phyloP scores from a whole-genome alignment of 305 asterid species.

The Fraxinus xanthoxyloides region DNA sequence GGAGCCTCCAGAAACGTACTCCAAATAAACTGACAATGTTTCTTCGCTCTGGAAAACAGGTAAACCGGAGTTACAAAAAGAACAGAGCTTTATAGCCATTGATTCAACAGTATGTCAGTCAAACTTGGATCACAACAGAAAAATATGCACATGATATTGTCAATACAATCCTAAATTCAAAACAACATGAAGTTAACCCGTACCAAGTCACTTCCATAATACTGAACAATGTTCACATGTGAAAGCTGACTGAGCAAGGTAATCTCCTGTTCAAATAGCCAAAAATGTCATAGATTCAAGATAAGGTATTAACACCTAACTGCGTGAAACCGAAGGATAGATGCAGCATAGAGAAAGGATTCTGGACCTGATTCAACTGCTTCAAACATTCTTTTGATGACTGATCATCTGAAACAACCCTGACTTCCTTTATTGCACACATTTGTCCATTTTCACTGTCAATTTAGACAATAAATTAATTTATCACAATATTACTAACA shows the following conservation, averaged over 20 bases:
- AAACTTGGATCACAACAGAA: not conserved
- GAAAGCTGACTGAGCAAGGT: conserved; percentile 80
- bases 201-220: conserved; percentile 96
- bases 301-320: not conserved
- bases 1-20: conserved; percentile 96
- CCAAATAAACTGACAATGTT: conserved; percentile 84
- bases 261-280: conserved; percentile 64
- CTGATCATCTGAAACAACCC: conserved; percentile 79
- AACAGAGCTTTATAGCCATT: not conserved
- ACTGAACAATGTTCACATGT: conserved; percentile 86
- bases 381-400: conserved; percentile 89
- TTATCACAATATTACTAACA: not conserved
- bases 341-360: not conserved
- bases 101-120: not conserved
- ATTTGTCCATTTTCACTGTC: conserved; percentile 95
- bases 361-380: conserved; percentile 88
- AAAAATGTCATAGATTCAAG: conserved; percentile 26
- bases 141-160: not conserved
- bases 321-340: not conserved
- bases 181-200: conserved; percentile 14
- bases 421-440: conserved; percentile 98
- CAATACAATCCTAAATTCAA: conserved; percentile 1
- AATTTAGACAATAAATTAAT: conserved; percentile 20
- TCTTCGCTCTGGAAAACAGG: conserved; percentile 60
- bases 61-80: conserved; percentile 11